Percentiles rank a stretch among this genome's conserved stretches.
Evolutionary conservation across 2,329 filamentous ascomycete species (phyloP).

Genomic region (Camillea tinctor): DNA sequence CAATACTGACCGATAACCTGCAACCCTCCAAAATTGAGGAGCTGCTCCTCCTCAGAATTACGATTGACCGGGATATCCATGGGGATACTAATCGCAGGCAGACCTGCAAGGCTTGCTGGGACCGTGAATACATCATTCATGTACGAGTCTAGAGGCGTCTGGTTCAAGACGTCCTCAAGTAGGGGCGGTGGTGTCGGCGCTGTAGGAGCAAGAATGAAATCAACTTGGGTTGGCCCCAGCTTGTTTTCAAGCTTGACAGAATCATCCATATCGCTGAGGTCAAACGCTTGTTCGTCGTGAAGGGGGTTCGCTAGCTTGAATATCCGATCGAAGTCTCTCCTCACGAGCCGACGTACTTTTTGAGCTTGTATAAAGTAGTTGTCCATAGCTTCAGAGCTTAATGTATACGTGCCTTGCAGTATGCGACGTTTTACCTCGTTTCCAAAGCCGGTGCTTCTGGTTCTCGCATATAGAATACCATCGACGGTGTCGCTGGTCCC

Average conservation of each 20-base stretch:
- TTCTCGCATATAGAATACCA: slow-evolving; percentile 72
- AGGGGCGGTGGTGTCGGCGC: slow-evolving; percentile 73
- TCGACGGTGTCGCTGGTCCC: slow-evolving; percentile 50
- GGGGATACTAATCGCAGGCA: slow-evolving; percentile 86
- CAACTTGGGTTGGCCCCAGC: slow-evolving; percentile 63
- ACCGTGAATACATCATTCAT: slow-evolving; percentile 96
- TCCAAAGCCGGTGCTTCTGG: slow-evolving; percentile 74
- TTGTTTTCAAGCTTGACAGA: slow-evolving; percentile 52
- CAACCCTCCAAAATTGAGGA: slow-evolving; percentile 55
- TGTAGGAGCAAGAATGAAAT: slow-evolving; percentile 85
- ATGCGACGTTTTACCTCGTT: slow-evolving; percentile 84
- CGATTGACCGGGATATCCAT: slow-evolving; percentile 41
- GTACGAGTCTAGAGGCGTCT: slow-evolving; percentile 70
- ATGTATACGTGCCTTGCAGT: slow-evolving; percentile 81
- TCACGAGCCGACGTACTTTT: slow-evolving; percentile 77
- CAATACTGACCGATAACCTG: slow-evolving; percentile 82
- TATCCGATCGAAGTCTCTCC: slow-evolving; percentile 79
- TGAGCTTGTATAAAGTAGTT: slow-evolving; percentile 98
- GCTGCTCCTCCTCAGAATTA: slow-evolving; percentile 32
- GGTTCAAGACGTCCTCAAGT: slow-evolving; percentile 54
- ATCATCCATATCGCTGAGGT: slow-evolving; percentile 60
- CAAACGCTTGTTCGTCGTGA: slow-evolving; percentile 49
- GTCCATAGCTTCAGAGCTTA: slow-evolving; percentile 87
- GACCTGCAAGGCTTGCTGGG: slow-evolving; percentile 84
- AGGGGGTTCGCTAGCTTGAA: slow-evolving; percentile 73